Evolutionary conservation across 768 basidiomycete species (phyloP), one percentile per base, ranked within the genome.

Genomic region (Boletus rubescentipes): DNA sequence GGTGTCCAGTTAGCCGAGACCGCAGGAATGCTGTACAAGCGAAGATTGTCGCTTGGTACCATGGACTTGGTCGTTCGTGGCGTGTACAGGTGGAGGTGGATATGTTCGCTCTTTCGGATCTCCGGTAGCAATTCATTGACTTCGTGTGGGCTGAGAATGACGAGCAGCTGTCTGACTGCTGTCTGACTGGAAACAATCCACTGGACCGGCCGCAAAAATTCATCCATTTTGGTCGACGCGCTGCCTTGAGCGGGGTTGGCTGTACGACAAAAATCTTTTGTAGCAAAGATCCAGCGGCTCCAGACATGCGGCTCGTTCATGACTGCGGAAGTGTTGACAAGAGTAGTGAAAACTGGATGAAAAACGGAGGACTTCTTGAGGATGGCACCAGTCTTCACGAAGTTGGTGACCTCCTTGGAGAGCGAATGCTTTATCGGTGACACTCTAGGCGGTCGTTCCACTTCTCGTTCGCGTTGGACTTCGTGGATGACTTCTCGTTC

Each of bases 401-500:
- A 51, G 11, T 10, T 8, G 8, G 2, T 2, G 6, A 58, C 11
- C 2, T 31, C 46, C 0, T 3, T n/a, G 11, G 12, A 29, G 20
- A 16, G 9, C 2, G 41, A 75, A 68, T 16, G 16, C 9, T 2
- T 23, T 36, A 68, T 69, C 7, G 75, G 59, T 5, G 32, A 32
- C 4, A 63, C 65, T 5, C 46, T 54, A 1, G 69, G 65, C 5
- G 76, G 73, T 23, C 75, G 65, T 55, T 77, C 67, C 3, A 71
- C 56, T 46, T 79, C 65, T 8, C 58, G 57, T 58, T 79, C 77
- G 16, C 61, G 60, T 55, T 79, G 76, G 2, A 72, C 63, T 55
- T 80, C 76, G 18, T 73, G 74, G 6, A 60, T 58, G 11, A 79
- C 65, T 54, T 80, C 77, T 49, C 78, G 64, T 53, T 79, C 79